Evolutionary conservation across 225 moss, liverwort and hornwort species (phyloP).

Genomic region (Climacium dendroides): DNA sequence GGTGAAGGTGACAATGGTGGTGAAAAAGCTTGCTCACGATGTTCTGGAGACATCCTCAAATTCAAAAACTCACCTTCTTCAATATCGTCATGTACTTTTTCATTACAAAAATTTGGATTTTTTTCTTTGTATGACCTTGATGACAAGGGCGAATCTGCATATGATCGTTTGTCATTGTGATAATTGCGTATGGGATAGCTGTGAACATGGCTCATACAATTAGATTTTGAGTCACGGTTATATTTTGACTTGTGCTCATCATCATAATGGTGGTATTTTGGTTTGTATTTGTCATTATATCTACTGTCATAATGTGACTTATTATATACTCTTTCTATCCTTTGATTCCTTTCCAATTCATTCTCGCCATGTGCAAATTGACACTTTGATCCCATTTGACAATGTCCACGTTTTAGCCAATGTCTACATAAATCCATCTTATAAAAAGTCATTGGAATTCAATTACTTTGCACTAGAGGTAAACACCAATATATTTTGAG

Average conservation of each 20-base stretch:
- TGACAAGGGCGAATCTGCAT: no score
- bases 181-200: not conserved
- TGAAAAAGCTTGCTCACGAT: not conserved
- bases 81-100: not conserved
- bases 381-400: not conserved
- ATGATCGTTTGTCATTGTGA: not conserved
- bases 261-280: not conserved
- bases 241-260: not conserved
- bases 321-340: not conserved
- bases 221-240: no score
- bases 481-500: not conserved
- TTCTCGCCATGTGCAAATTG: not conserved
- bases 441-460: not conserved
- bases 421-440: not conserved
- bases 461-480: not conserved
- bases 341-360: not conserved
- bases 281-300: not conserved
- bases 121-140: not conserved
- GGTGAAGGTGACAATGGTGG: not conserved
- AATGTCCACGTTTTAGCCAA: not conserved
- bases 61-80: not conserved
- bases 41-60: not conserved
- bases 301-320: not conserved
- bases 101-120: no score
- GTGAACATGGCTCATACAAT: rapidly evolving